Conservation (phyloP, 1,284 basidiomycete species). For the Acaromyces ingoldii region DNA sequence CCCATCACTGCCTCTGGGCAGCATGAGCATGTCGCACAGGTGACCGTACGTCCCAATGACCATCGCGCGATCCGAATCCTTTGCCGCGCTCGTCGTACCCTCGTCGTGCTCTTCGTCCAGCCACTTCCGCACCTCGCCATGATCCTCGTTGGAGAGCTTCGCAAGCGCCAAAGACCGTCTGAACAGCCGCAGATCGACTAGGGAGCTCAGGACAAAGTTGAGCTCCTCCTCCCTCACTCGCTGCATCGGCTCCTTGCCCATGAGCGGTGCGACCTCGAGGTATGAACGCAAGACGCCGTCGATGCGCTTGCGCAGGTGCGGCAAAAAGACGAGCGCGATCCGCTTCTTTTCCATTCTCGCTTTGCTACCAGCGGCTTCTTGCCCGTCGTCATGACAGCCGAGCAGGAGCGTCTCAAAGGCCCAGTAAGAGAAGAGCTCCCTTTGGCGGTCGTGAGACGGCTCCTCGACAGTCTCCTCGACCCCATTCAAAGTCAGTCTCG, state of each 20-base stretch:
- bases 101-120: not conserved
- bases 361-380: no score
- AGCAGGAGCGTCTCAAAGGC: not conserved
- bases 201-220: constrained; percentile 63
- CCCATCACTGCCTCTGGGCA: not conserved
- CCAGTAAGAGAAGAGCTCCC: constrained; percentile 24
- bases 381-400: constrained; percentile 54
- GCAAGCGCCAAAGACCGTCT: constrained; percentile 3
- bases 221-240: constrained; percentile 78
- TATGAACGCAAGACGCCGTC: constrained; percentile 65
- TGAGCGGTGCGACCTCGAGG: constrained; percentile 72
- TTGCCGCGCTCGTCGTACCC: not conserved
- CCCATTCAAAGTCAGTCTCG: not conserved
- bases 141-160: no score
- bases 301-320: constrained; percentile 70
- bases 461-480: not conserved
- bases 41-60: not conserved
- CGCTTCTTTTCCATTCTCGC: no score
- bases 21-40: not conserved
- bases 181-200: constrained; percentile 15
- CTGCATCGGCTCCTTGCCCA: constrained; percentile 59
- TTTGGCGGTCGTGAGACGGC: constrained; percentile 50
- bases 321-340: constrained; percentile 66
- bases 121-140: no score
- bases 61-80: not conserved